Percentiles rank a stretch among this genome's conserved stretches.
phyloP scores from a whole-genome alignment of 139 green algal genomes.

The Tetratostichococcus sp. region DNA sequence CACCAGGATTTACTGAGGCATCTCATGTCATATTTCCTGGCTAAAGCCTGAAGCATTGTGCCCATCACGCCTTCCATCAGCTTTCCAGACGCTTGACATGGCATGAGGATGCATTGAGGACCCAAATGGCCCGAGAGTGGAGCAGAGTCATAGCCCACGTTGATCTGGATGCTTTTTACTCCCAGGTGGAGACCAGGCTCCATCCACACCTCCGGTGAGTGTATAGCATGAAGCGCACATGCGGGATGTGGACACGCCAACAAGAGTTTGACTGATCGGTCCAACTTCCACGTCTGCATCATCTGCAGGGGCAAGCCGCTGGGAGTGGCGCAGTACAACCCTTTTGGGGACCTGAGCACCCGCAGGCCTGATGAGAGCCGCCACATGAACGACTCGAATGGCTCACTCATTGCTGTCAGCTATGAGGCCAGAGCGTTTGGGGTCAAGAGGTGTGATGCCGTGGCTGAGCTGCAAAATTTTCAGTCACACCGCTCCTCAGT shows the following conservation, averaged over 20 bases:
- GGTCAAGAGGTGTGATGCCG: conserved; percentile 62
- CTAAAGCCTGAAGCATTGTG: no score
- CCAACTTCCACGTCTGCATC: not conserved
- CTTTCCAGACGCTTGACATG: no score
- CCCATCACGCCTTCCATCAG: no score
- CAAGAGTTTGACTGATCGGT: no score
- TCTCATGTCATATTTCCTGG: no score
- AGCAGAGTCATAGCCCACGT: conserved; percentile 38
- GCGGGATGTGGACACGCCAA: no score
- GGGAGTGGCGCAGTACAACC: conserved; percentile 68
- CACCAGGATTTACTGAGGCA: no score
- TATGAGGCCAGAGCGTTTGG: conserved; percentile 62
- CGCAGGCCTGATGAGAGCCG: conserved; percentile 34
- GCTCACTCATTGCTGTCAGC: conserved; percentile 69
- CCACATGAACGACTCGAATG: conserved; percentile 48
- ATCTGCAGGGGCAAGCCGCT: conserved; percentile 38
- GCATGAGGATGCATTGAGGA: no score
- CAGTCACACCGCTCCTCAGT: no score
- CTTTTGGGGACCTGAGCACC: conserved; percentile 34
- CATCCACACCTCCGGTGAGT: conserved; percentile 7
- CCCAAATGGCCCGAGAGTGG: not conserved
- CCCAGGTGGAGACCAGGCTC: conserved; percentile 40
- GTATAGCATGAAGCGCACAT: not conserved
- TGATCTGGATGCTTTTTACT: conserved; percentile 63
- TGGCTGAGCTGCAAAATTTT: no score